Conservation (phyloP, 1,139 yeast species). For the Insectozyma bohioensis region DNA sequence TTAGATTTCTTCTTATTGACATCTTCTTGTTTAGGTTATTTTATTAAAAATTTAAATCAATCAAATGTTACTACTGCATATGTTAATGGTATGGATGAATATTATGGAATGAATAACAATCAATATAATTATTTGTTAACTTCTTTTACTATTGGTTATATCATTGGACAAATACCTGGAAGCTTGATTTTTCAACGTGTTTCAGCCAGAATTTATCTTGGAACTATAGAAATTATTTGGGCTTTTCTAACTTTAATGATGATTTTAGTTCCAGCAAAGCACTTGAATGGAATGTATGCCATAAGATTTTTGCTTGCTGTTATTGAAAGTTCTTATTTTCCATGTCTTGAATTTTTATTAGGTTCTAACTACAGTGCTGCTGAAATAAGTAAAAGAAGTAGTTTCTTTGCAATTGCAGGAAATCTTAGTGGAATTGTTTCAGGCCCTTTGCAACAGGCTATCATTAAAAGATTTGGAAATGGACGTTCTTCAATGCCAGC, state of each 20-base stretch:
- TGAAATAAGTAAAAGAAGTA: conserved; percentile 41
- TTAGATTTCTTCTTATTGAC: conserved; percentile 45
- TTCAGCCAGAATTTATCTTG: conserved; percentile 53
- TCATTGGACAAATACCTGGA: conserved; percentile 59
- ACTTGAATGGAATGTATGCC: conserved; percentile 50
- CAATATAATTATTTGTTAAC: conserved; percentile 54
- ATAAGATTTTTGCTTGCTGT: conserved; percentile 59
- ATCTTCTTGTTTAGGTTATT: conserved; percentile 44
- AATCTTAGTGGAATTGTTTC: conserved; percentile 30
- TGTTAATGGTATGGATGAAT: conserved; percentile 63
- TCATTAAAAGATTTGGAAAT: conserved; percentile 29
- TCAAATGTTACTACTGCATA: conserved; percentile 52
- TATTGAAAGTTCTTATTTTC: conserved; percentile 60
- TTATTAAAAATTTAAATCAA: conserved; percentile 42
- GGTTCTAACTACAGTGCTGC: conserved; percentile 35
- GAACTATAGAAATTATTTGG: conserved; percentile 58
- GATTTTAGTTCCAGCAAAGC: conserved; percentile 42
- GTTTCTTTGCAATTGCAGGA: conserved; percentile 42
- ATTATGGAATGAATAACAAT: conserved; percentile 49
- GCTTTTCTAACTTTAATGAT: conserved; percentile 52
- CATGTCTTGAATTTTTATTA: conserved; percentile 52
- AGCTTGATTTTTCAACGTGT: conserved; percentile 53
- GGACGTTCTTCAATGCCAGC: conserved; percentile 28
- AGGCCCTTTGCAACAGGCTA: conserved; percentile 38
- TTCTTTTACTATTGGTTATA: conserved; percentile 58